Evolutionary conservation across 208 protist genomes (phyloP).

Genomic region (Leishmania tropica): DNA sequence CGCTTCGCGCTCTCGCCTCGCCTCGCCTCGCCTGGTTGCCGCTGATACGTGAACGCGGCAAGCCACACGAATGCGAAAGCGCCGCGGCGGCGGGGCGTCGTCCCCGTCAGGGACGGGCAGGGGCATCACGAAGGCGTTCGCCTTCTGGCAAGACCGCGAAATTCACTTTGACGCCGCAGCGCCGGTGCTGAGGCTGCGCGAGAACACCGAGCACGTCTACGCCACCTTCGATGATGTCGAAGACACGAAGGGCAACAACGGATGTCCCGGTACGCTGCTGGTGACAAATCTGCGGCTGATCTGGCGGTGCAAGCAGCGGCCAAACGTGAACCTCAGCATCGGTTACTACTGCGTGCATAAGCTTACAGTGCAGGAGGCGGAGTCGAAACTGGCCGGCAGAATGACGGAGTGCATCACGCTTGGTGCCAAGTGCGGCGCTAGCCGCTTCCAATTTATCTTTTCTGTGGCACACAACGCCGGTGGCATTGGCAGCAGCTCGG

Average conservation of each 20-base stretch:
- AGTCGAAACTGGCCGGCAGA: slow-evolving; percentile 73
- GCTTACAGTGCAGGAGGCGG: slow-evolving; percentile 87
- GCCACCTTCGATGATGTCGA: slow-evolving; percentile 87
- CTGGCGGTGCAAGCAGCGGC: slow-evolving; percentile 72
- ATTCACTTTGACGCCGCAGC: slow-evolving; percentile 92
- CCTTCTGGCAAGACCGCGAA: slow-evolving; percentile 96
- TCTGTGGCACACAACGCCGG: slow-evolving; percentile 57
- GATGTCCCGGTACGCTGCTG: slow-evolving; percentile 83
- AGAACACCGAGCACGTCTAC: slow-evolving; percentile 79
- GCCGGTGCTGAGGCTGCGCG: slow-evolving; percentile 57
- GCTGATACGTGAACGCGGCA: neutral
- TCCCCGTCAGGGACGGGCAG: slow-evolving; percentile 11
- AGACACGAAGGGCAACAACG: slow-evolving; percentile 97
- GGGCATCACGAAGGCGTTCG: slow-evolving; percentile 45
- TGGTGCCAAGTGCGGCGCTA: slow-evolving; percentile 72
- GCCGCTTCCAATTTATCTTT: slow-evolving; percentile 96
- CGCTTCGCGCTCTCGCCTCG: neutral
- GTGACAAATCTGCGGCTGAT: slow-evolving; percentile 97
- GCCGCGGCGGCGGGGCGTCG: neutral
- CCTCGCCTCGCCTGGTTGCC: neutral
- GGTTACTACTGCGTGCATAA: slow-evolving; percentile 90
- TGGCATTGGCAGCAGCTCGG: neutral
- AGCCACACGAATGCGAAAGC: neutral
- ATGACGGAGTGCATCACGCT: slow-evolving; percentile 90
- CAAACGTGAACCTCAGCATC: slow-evolving; percentile 90